phyloP scores from a whole-genome alignment of 352 stramenopile genomes.

The Pilasporangium apinafurcum region DNA sequence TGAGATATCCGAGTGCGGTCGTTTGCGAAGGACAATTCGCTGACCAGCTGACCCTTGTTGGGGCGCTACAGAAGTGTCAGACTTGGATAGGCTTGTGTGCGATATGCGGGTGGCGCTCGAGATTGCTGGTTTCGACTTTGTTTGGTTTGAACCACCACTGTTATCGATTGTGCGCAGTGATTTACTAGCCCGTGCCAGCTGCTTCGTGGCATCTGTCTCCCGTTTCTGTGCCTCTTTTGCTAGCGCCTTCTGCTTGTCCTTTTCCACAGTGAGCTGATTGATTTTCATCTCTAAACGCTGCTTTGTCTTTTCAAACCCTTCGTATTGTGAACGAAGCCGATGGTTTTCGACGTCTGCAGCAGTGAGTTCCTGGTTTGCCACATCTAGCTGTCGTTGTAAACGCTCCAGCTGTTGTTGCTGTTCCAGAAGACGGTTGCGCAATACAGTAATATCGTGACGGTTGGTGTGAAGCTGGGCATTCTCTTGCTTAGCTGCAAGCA shows the following conservation, averaged over 20 bases:
- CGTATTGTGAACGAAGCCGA: constrained; percentile 17
- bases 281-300: constrained; percentile 51
- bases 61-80: not conserved
- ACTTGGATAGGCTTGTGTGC: not conserved
- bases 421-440: constrained; percentile 20
- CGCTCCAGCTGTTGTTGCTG: constrained; percentile 19
- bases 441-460: constrained; percentile 17
- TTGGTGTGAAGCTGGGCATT: constrained; percentile 27
- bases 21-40: constrained; percentile 6
- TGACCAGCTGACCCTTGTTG: too few relatives aligned
- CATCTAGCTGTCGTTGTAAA: constrained; percentile 25
- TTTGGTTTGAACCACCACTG: not conserved
- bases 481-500: constrained; percentile 14
- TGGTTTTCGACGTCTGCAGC: constrained; percentile 21
- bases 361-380: constrained; percentile 14
- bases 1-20: constrained; percentile 15
- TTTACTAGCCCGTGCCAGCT: constrained; percentile 24
- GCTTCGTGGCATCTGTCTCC: constrained; percentile 38
- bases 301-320: constrained; percentile 23
- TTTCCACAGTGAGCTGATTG: constrained; percentile 35
- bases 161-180: not conserved
- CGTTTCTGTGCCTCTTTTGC: constrained; percentile 22
- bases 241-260: constrained; percentile 26
- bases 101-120: too few relatives aligned
- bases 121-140: not conserved